A percentile compares a stretch with the other conserved stretches of the same genome.
phyloP scores from a whole-genome alignment of 805 yeast genomes.

The Spencermartinsiella europaea region DNA sequence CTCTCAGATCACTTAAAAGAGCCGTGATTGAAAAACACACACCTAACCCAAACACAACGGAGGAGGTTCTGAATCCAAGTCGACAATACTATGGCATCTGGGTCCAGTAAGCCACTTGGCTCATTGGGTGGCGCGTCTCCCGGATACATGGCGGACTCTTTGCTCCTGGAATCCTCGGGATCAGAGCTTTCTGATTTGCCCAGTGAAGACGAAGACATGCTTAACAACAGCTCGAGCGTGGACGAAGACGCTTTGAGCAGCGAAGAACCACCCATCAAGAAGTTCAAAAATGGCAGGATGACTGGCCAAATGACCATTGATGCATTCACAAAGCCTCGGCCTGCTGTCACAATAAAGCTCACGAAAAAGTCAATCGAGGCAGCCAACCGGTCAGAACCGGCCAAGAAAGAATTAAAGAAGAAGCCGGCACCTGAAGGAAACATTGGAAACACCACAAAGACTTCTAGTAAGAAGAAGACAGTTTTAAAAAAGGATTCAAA shows the following conservation, averaged over 20 bases:
- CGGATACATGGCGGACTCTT: too few species aligned
- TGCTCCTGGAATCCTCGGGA: background rate
- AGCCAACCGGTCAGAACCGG: background rate
- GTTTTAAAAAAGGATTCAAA: background rate
- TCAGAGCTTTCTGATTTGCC: background rate
- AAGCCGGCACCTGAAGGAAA: background rate
- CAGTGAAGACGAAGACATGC: background rate
- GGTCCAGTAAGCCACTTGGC: too few species aligned
- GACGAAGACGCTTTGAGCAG: background rate
- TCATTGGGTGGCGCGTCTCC: too few species aligned
- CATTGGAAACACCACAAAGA: background rate
- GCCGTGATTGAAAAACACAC: too few species aligned
- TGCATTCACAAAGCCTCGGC: background rate
- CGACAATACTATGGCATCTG: too few species aligned
- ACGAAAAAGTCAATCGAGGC: background rate
- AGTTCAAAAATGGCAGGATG: background rate
- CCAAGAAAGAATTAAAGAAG: background rate
- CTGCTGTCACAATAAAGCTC: background rate
- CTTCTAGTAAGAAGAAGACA: background rate
- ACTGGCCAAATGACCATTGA: background rate
- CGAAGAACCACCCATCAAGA: background rate
- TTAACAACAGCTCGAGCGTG: background rate
- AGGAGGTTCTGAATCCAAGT: too few species aligned
- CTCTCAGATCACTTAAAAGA: too few species aligned
- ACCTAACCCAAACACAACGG: too few species aligned